Conservation (phyloP, 768 basidiomycete species). For the Mycena leptocephala region DNA sequence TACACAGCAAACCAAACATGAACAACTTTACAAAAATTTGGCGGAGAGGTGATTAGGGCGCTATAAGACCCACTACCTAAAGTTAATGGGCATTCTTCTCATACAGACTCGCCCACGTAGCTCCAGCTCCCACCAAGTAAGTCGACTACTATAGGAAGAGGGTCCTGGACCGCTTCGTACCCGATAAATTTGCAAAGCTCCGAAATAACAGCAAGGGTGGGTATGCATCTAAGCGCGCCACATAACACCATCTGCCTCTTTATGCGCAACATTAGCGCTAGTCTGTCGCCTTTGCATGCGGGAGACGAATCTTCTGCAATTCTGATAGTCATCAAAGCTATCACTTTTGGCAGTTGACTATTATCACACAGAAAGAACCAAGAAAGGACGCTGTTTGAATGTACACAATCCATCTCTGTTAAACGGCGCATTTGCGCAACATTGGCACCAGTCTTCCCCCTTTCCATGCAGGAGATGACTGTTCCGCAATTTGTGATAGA, state of each 20-base stretch:
- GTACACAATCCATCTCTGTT: too few species aligned
- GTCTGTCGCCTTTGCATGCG: background rate
- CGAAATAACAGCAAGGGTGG: background rate
- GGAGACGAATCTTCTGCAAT: background rate
- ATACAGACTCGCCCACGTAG: too few species aligned
- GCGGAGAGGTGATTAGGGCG: too few species aligned
- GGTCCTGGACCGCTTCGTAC: too few species aligned
- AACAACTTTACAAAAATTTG: too few species aligned
- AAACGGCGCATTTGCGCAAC: background rate
- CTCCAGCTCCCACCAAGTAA: too few species aligned
- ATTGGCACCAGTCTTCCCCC: background rate
- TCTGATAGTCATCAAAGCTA: background rate
- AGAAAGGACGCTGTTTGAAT: too few species aligned
- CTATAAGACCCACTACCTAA: too few species aligned
- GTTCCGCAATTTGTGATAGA: background rate
- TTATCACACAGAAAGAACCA: too few species aligned
- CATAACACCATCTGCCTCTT: background rate
- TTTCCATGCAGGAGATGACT: background rate
- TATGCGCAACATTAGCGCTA: background rate
- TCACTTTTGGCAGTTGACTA: background rate
- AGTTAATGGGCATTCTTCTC: too few species aligned
- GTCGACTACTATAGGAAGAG: too few species aligned
- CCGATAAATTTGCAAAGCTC: background rate
- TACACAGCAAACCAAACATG: too few species aligned
- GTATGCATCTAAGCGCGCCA: background rate